A percentile compares a stretch with the other conserved stretches of the same genome.
phyloP scores from a whole-genome alignment of 257 asterid genomes.

The Haberlea rhodopensis region DNA sequence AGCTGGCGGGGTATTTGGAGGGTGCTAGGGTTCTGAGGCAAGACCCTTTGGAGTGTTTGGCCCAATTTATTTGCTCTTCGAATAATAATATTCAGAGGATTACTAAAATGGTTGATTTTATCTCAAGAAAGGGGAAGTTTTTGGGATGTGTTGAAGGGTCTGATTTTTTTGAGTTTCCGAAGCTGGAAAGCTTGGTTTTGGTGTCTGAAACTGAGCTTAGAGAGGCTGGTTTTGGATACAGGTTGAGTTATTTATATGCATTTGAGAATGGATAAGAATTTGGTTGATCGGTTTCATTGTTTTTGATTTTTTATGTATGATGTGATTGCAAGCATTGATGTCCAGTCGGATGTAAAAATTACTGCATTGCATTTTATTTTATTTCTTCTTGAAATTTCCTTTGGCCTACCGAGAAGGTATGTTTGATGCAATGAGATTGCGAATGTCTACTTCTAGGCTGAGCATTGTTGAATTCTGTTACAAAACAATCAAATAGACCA shows the following conservation, averaged over 20 bases:
- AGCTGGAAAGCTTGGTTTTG: slow-evolving; percentile 52
- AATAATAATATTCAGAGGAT: slow-evolving; percentile 85
- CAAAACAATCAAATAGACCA: too few species aligned
- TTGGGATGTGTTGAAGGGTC: slow-evolving; percentile 75
- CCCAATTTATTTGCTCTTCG: slow-evolving; percentile 93
- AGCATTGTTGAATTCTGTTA: too few species aligned
- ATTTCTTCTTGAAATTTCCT: slow-evolving; percentile 7
- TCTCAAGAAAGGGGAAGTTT: slow-evolving; percentile 63
- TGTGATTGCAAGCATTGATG: slow-evolving; percentile 4
- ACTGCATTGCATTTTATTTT: neutral
- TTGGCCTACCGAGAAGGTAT: neutral
- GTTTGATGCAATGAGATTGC: neutral
- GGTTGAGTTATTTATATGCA: slow-evolving; percentile 39
- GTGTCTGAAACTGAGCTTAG: slow-evolving; percentile 74
- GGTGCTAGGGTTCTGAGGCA: slow-evolving; percentile 96
- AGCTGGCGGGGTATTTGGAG: slow-evolving; percentile 58
- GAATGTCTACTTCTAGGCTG: too few species aligned
- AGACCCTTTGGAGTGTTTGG: slow-evolving; percentile 86
- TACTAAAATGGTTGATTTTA: slow-evolving; percentile 82
- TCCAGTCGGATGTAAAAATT: neutral
- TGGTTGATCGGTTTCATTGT: slow-evolving; percentile 6
- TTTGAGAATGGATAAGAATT: neutral
- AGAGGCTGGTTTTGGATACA: slow-evolving; percentile 93
- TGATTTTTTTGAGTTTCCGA: slow-evolving; percentile 74
- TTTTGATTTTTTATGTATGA: slow-evolving; percentile 18